These are phyloP conservation scores for Adiantum capillusveneris DNA, from an alignment of 75 land plant species.

Conservation along the genomic window DNA sequence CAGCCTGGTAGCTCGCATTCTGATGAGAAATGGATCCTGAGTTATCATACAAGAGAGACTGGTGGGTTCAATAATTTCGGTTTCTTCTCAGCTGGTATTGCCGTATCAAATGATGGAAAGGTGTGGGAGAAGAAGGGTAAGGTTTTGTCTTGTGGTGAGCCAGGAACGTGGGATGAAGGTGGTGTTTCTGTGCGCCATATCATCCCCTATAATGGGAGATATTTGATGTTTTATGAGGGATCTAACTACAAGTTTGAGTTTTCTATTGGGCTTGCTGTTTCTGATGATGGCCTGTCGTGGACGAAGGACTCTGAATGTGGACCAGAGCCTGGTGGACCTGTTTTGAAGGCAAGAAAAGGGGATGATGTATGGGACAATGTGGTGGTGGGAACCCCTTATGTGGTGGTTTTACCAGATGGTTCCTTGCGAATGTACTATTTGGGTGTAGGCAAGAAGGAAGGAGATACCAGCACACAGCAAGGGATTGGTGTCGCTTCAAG, in stretches of 20 bases:
- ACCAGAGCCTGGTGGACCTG: slow-evolving; percentile 36
- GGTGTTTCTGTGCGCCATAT: slow-evolving; percentile 43
- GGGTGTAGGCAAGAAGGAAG: slow-evolving; percentile 30
- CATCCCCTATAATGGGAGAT: slow-evolving; percentile 10
- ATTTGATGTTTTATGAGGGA: slow-evolving; percentile 41
- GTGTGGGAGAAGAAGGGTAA: slow-evolving; percentile 28
- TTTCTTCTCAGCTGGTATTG: slow-evolving; percentile 34
- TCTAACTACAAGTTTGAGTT: slow-evolving; percentile 32
- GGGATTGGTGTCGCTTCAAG: slow-evolving; percentile 36
- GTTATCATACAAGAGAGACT: slow-evolving; percentile 33
- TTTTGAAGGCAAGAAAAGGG: slow-evolving; percentile 24
- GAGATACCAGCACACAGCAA: slow-evolving; percentile 11
- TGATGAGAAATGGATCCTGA: slow-evolving; percentile 28
- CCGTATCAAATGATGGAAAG: slow-evolving; percentile 27
- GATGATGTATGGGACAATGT: slow-evolving; percentile 40
- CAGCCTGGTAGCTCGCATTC: slow-evolving; percentile 11
- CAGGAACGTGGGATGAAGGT: slow-evolving; percentile 38
- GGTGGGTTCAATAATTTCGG: slow-evolving; percentile 25
- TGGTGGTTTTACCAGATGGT: slow-evolving; percentile 31
- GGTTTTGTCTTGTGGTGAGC: slow-evolving; percentile 19
- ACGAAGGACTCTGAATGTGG: slow-evolving; percentile 15
- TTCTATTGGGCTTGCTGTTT: slow-evolving; percentile 28
- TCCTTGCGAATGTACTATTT: slow-evolving; percentile 40
- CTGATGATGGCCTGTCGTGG: slow-evolving; percentile 33
- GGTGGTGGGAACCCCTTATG: slow-evolving; percentile 41